Percentiles rank a stretch among this genome's conserved stretches.
These are phyloP conservation scores for Echinochloa phyllopogon DNA, from an alignment of 176 grass and related monocot species.

Conservation along the genomic window DNA sequence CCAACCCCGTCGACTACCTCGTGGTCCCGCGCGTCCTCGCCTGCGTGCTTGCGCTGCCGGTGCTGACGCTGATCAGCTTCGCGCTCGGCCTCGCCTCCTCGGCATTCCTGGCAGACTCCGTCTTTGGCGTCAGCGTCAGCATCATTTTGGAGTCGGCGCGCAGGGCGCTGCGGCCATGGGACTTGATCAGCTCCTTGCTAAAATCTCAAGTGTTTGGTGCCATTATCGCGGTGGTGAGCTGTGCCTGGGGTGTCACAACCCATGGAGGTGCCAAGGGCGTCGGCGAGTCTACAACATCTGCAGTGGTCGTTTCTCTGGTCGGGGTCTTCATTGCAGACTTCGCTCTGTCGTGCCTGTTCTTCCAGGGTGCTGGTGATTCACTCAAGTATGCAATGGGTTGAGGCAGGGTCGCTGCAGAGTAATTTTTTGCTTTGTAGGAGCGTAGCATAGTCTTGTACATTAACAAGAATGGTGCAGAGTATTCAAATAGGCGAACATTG, in stretches of 20 bases:
- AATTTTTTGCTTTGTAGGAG: slow-evolving; percentile 8
- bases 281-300: slow-evolving; percentile 92
- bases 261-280: slow-evolving; percentile 94
- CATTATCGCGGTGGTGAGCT: slow-evolving; percentile 89
- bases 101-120: slow-evolving; percentile 78
- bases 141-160: slow-evolving; percentile 98
- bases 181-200: slow-evolving; percentile 86
- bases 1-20: slow-evolving; percentile 91
- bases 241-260: slow-evolving; percentile 92
- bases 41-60: slow-evolving; percentile 80
- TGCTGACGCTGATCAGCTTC: slow-evolving; percentile 88
- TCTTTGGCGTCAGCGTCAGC: slow-evolving; percentile 93
- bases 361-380: slow-evolving; percentile 93
- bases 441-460: slow-evolving; percentile 51
- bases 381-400: slow-evolving; percentile 94
- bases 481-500: slow-evolving; percentile 28
- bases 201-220: slow-evolving; percentile 94
- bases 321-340: slow-evolving; percentile 89
- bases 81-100: slow-evolving; percentile 81
- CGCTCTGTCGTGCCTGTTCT: slow-evolving; percentile 77
- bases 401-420: neutral
- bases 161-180: slow-evolving; percentile 85
- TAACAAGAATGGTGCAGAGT: slow-evolving; percentile 12
- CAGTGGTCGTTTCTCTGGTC: slow-evolving; percentile 90
- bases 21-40: slow-evolving; percentile 86